Conservation (phyloP, 164 flowering plant species). For the Nymphaea thermarum region DNA sequence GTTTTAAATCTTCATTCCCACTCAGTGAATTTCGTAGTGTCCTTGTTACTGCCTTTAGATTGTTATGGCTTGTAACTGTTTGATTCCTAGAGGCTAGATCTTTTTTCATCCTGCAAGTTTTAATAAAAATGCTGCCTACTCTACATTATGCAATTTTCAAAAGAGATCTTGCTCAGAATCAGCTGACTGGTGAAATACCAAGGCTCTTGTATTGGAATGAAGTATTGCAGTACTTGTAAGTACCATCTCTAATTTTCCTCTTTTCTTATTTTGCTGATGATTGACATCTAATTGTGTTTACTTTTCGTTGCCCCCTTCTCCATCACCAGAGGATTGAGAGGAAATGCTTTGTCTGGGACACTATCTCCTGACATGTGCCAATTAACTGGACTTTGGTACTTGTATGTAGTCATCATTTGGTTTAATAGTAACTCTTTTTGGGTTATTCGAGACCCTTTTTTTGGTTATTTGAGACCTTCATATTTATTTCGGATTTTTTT, state of each 20-base stretch:
- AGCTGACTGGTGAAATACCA: slow-evolving; percentile 78
- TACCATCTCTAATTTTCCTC: background rate
- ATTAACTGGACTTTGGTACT: slow-evolving; percentile 87
- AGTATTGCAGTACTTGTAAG: slow-evolving; percentile 87
- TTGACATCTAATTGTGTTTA: background rate
- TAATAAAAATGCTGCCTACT: too few relatives aligned
- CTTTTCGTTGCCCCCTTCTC: background rate
- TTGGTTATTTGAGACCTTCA: background rate
- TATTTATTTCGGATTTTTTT: background rate
- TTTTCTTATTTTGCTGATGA: background rate
- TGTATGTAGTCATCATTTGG: slow-evolving; percentile 38
- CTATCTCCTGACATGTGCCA: slow-evolving; percentile 93
- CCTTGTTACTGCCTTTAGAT: too few relatives aligned
- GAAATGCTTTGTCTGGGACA: slow-evolving; percentile 62
- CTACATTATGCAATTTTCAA: background rate
- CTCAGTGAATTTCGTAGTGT: too few relatives aligned
- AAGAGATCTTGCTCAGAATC: slow-evolving; percentile 89
- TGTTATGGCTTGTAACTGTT: too few relatives aligned
- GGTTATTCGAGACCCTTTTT: background rate
- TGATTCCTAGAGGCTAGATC: too few relatives aligned
- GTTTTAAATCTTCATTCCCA: too few relatives aligned
- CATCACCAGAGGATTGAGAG: slow-evolving; percentile 58
- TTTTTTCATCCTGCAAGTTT: too few relatives aligned
- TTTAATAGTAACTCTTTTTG: background rate
- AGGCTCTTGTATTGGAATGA: slow-evolving; percentile 90